Evolutionary conservation across 2,329 filamentous ascomycete species (phyloP).

Genomic region (Chaetomium globosum): DNA sequence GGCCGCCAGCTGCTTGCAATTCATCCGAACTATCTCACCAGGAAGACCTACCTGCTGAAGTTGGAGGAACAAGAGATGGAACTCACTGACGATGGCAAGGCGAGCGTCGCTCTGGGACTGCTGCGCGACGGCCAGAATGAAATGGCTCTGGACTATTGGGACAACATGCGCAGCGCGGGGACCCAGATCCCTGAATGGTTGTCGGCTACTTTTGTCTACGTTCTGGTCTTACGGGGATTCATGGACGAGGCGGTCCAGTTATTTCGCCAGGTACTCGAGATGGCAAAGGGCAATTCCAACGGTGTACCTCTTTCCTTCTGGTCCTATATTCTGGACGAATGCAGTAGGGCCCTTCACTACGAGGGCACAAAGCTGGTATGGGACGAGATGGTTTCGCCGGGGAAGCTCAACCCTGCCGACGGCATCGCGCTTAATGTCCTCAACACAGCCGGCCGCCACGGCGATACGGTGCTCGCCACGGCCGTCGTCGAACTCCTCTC

Average conservation of each 20-base stretch:
- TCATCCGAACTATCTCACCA: slow-evolving; percentile 81
- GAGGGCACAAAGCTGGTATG: slow-evolving; percentile 71
- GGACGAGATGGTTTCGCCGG: slow-evolving; percentile 53
- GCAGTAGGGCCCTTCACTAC: slow-evolving; percentile 65
- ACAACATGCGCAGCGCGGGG: slow-evolving; percentile 63
- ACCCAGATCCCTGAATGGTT: slow-evolving; percentile 69
- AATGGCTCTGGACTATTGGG: slow-evolving; percentile 71
- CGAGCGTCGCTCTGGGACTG: slow-evolving; percentile 71
- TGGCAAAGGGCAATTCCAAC: slow-evolving; percentile 45
- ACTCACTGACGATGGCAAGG: slow-evolving; percentile 62
- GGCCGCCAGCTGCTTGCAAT: slow-evolving; percentile 65
- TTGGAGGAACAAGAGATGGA: slow-evolving; percentile 75
- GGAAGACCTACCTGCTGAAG: slow-evolving; percentile 69
- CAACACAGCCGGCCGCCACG: slow-evolving; percentile 68
- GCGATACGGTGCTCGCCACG: slow-evolving; percentile 69
- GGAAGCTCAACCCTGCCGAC: slow-evolving; percentile 48
- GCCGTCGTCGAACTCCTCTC: slow-evolving; percentile 69
- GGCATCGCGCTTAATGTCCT: slow-evolving; percentile 59
- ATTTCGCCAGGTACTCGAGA: slow-evolving; percentile 58
- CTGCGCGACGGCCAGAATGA: slow-evolving; percentile 83
- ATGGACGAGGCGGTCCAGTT: slow-evolving; percentile 75
- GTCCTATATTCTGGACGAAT: slow-evolving; percentile 74
- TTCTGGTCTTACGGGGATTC: slow-evolving; percentile 71
- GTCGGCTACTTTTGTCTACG: slow-evolving; percentile 74
- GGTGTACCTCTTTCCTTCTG: slow-evolving; percentile 59